Base-by-base conservation (phyloP, 768 basidiomycete species). In the Suillus plorans region DNA sequence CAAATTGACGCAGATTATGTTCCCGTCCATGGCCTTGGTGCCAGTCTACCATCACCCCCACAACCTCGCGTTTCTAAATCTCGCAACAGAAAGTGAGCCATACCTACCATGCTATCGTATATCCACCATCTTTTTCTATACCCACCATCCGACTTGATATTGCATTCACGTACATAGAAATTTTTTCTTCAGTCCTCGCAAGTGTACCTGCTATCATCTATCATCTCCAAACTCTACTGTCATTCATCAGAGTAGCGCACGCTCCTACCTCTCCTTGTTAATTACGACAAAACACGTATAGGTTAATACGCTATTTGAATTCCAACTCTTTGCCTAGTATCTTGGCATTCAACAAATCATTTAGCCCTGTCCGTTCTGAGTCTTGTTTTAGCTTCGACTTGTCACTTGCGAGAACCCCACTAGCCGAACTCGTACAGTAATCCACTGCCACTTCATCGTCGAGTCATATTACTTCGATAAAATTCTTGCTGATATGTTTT, bases 11-110 rank as follows among this genome's bases (percentile, higher is more conserved):
- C 84, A 5, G 85, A 88, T 65, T 97, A 93, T 74, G 80, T 84
- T 39, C 95, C 95, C 31, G 77, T 80, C 16, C 94, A 96, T 73
- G 94, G 94, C 9, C 83, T 89, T 28, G 92, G 89, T 42, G 88
- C 91, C n/a, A 82, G 85, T 41, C 74, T 83, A 20, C 78, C 84
- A 4, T 74, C 79, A 25, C 70, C 81, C 22, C 74, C 75, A 3
- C 76, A 75, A 16, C 82, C 84, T 0, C 82, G 86, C 61, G 76
- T 73, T 55, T 81, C 85, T 45, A 88, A 88, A 74, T 84, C 85
- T 66, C 85, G 86, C 68, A 81, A 81, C 47, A 83, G 86, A 64
- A 83, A 82, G 64, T 79, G 69, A 37, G 68, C 20, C 41, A 64
- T 39, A 50, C 49, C 13, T 28, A 50, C 28, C 7, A 47, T 63